Conservation (phyloP, 768 basidiomycete genomes). For the Ephemerocybe angulata region DNA sequence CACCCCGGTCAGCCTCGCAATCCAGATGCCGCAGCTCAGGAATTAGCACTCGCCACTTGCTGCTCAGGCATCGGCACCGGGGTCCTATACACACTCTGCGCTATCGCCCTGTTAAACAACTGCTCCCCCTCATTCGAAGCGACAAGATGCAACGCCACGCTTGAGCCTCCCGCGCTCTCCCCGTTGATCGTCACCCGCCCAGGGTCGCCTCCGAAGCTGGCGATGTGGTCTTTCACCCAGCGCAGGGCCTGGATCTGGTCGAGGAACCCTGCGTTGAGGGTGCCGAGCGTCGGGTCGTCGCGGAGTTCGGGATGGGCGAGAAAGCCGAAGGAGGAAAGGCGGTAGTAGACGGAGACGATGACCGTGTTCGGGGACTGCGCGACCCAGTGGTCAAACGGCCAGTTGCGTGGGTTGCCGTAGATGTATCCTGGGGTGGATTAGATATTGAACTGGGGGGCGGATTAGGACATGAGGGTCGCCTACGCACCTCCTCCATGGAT, state of each 20-base stretch:
- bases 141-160: constrained; percentile 56
- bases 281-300: constrained; percentile 34
- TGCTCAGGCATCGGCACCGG: constrained; percentile 50
- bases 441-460: background rate
- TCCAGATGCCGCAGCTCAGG: background rate
- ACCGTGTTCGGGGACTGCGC: constrained; percentile 60
- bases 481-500: constrained; percentile 46
- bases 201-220: constrained; percentile 62
- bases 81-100: constrained; percentile 56
- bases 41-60: constrained; percentile 38
- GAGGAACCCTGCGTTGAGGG: constrained; percentile 51
- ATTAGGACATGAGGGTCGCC: background rate
- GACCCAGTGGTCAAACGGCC: constrained; percentile 66
- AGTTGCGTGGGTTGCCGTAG: constrained; percentile 59
- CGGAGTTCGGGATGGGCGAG: constrained; percentile 48
- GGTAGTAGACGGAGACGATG: constrained; percentile 65
- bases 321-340: constrained; percentile 62
- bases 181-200: constrained; percentile 56
- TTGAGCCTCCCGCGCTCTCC: constrained; percentile 54
- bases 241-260: constrained; percentile 61
- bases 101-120: constrained; percentile 54
- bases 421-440: constrained; percentile 39
- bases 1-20: background rate
- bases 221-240: constrained; percentile 64
- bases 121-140: constrained; percentile 32